Evolutionary conservation across 129 eudicot species (phyloP), one percentile per base, ranked within the genome.

Genomic region (Logfia minima): DNA sequence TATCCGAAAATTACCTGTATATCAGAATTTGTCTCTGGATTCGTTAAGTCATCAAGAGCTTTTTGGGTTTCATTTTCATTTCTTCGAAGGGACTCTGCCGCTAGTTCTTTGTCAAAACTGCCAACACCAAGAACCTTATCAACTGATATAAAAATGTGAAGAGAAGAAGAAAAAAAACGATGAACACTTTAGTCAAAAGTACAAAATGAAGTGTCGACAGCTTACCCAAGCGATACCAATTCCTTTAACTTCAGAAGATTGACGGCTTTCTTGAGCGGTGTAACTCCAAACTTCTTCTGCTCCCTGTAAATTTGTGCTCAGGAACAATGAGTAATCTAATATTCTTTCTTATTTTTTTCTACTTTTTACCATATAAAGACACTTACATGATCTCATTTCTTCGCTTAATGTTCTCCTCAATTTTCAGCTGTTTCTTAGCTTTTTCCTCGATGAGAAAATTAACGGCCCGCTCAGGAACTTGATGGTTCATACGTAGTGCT

Each of bases 31-130:
- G 88, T 82, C 68, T 89, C 96, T 56, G 96, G 96, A 78, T 94
- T 86, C 56, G 98, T 94, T 72, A 94, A 84, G 83, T 87, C 93
- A 86, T 91, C 97, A 79, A 94, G 80, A 83, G 98, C 92, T 76
- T 71, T 89, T 69, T 90, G 90, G 32, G 84, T 79, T 77, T 90
- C 97, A 85, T 93, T 93, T 85, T 93, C 98, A 82, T 91, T 87
- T 79, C 96, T 87, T 67, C 97, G 79, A 72, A 93, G 96, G 41
- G 98, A 89, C 84, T 93, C 98, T 35, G 98, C 97, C 65, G 96
- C 96, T 66, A 93, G 87, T 61, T 82, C 90, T 68, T 71, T 90
- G 66, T 87, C 96, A 82, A 85, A 93, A 79, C 98, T 93, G 88
- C 68, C 75, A 87, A 22, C 3, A 63, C 22, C 8, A 60, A 51